Conservation (phyloP, 2,329 filamentous ascomycete genomes). For the Blastomyces parvus region DNA sequence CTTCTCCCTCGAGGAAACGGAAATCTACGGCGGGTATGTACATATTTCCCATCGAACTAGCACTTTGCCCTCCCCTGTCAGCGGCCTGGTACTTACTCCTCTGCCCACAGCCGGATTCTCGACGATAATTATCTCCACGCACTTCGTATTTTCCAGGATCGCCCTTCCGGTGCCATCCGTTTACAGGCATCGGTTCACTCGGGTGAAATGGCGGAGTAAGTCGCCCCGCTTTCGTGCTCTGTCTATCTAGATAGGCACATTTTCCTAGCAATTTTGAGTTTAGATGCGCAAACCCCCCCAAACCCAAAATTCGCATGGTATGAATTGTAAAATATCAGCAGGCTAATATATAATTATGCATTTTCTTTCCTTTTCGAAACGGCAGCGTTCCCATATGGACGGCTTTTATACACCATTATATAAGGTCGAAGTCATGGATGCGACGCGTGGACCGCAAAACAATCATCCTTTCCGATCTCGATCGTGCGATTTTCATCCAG, state of each 20-base stretch:
- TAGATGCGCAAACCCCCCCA: neutral
- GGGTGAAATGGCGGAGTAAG: constrained; percentile 43
- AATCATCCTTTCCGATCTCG: constrained; percentile 42
- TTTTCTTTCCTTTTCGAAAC: neutral
- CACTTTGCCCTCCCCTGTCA: neutral
- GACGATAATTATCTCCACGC: constrained; percentile 46
- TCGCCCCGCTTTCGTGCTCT: neutral
- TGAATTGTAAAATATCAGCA: neutral
- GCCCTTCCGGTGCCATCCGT: constrained; percentile 42
- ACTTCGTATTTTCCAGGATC: constrained; percentile 47
- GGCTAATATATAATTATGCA: neutral
- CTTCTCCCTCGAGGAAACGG: constrained; percentile 40
- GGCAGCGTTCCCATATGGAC: constrained; percentile 51
- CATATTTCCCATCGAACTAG: neutral
- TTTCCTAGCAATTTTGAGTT: neutral
- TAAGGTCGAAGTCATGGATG: constrained; percentile 42
- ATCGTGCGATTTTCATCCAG: constrained; percentile 42
- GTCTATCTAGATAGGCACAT: neutral
- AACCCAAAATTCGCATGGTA: neutral
- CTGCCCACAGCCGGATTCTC: constrained; percentile 38
- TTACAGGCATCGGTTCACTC: constrained; percentile 48
- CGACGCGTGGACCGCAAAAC: constrained; percentile 34
- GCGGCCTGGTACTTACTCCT: constrained; percentile 7
- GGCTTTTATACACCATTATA: constrained; percentile 44
- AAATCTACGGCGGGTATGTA: constrained; percentile 43